Evolutionary conservation across 2,329 filamentous ascomycete genomes (phyloP).

Genomic region (Nemania diffusa): DNA sequence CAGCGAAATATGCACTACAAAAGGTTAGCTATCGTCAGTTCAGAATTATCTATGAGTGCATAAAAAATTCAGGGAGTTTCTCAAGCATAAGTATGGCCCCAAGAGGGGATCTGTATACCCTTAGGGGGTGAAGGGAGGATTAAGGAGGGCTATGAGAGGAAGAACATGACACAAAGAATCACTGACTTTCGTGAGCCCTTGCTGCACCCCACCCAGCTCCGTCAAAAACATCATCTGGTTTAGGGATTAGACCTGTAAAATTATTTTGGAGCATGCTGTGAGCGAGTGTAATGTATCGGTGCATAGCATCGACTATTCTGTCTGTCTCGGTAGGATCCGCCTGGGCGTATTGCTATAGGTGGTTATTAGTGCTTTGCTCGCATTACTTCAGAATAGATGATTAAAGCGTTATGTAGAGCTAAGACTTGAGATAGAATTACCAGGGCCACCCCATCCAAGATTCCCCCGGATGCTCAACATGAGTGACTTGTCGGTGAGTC

Average conservation of each 20-base stretch:
- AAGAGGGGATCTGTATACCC: background rate
- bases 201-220: constrained; percentile 49
- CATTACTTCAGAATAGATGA: background rate
- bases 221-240: constrained; percentile 56
- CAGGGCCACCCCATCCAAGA: too few relatives aligned
- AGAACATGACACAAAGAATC: background rate
- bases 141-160: too few relatives aligned
- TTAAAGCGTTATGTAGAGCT: background rate
- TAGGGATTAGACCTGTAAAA: constrained; percentile 60
- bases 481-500: too few relatives aligned
- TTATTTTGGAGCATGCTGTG: constrained; percentile 66
- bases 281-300: constrained; percentile 61
- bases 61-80: background rate
- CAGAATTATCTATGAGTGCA: background rate
- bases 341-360: constrained; percentile 57
- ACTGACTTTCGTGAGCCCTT: constrained; percentile 52
- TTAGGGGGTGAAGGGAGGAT: background rate
- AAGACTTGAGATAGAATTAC: too few relatives aligned
- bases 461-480: background rate
- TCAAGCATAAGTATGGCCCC: background rate
- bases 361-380: constrained; percentile 32
- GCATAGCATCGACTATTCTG: constrained; percentile 60
- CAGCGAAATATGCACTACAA: constrained; percentile 43
- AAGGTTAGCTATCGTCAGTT: background rate
- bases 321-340: constrained; percentile 56